A percentile compares a stretch with the other conserved stretches of the same genome.
phyloP scores from a whole-genome alignment of 2,329 filamentous ascomycete species.

The Aspergillus sp. region DNA sequence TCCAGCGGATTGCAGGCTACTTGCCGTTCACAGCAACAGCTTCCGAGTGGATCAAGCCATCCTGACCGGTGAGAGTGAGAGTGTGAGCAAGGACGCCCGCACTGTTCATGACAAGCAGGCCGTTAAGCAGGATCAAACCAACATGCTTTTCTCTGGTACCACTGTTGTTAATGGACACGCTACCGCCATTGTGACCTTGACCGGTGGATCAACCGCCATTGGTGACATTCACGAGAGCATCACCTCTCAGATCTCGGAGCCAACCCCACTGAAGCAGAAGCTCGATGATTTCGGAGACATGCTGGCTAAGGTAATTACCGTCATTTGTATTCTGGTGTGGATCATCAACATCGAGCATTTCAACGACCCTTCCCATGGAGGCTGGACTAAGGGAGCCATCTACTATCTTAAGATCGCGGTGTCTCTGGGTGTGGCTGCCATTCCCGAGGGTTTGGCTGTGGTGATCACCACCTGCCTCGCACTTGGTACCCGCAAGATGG shows the following conservation, averaged over 20 bases:
- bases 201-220: slow-evolving; percentile 87
- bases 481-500: slow-evolving; percentile 97
- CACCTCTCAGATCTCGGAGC: slow-evolving; percentile 94
- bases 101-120: slow-evolving; percentile 75
- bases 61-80: slow-evolving; percentile 95
- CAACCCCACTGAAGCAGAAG: slow-evolving; percentile 97
- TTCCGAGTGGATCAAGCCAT: slow-evolving; percentile 97
- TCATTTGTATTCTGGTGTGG: slow-evolving; percentile 96
- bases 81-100: slow-evolving; percentile 78
- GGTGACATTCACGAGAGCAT: slow-evolving; percentile 99
- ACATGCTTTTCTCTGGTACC: slow-evolving; percentile 98
- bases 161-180: slow-evolving; percentile 95
- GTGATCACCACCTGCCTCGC: slow-evolving; percentile 99
- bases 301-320: slow-evolving; percentile 95
- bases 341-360: slow-evolving; percentile 98
- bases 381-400: slow-evolving; percentile 94
- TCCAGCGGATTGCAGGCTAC: slow-evolving; percentile 87
- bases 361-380: slow-evolving; percentile 88
- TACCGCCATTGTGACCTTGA: slow-evolving; percentile 85
- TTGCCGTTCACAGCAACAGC: slow-evolving; percentile 93
- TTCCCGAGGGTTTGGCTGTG: slow-evolving; percentile 94
- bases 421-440: slow-evolving; percentile 94
- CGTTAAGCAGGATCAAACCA: slow-evolving; percentile 95
- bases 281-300: slow-evolving; percentile 96
- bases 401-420: slow-evolving; percentile 99